A percentile compares a stretch with the other conserved stretches of the same genome.
Conservation (phyloP, 2,329 filamentous ascomycete species). For the Ophiostoma australiae region DNA sequence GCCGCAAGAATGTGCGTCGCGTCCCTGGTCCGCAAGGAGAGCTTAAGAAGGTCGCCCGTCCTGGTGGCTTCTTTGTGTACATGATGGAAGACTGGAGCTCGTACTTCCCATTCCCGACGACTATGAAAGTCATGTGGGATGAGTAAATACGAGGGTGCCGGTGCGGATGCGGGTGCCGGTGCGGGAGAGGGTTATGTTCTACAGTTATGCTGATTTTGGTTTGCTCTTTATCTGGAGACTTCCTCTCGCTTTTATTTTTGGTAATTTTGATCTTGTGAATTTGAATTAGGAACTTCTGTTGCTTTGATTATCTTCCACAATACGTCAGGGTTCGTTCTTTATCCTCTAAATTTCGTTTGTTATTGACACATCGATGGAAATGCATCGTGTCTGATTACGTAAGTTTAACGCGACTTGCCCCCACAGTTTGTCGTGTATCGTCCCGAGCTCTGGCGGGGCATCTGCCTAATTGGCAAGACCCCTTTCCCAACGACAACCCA, state of each 20-base stretch:
- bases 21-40: constrained; percentile 60
- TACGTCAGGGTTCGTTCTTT: too few relatives aligned
- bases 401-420: neutral
- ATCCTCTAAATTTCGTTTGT: too few relatives aligned
- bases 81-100: constrained; percentile 61
- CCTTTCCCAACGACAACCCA: neutral
- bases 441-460: neutral
- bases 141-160: constrained; percentile 26
- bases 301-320: too few relatives aligned
- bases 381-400: neutral
- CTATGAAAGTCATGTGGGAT: constrained; percentile 53
- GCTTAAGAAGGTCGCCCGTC: constrained; percentile 58
- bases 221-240: too few relatives aligned
- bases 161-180: neutral
- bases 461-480: neutral
- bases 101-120: constrained; percentile 44
- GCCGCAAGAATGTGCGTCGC: constrained; percentile 55
- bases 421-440: neutral
- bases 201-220: neutral
- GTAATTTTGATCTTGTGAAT: too few relatives aligned
- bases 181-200: neutral
- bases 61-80: constrained; percentile 55
- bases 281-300: too few relatives aligned
- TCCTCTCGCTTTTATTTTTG: too few relatives aligned
- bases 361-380: too few relatives aligned